phyloP scores from a whole-genome alignment of 2,329 filamentous ascomycete species.

The Pezicula rhizophila region DNA sequence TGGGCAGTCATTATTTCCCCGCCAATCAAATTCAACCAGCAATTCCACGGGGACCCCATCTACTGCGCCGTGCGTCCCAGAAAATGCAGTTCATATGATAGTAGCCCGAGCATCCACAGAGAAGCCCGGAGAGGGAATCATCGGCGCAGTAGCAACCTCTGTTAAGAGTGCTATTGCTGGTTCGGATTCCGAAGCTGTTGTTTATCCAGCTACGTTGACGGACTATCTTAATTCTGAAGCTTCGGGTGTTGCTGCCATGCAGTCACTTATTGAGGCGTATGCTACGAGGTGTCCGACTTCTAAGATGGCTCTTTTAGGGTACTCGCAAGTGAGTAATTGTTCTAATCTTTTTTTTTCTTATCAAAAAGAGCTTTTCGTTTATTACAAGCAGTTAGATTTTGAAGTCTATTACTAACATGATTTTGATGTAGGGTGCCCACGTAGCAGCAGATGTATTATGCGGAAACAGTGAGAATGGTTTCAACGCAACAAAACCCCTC shows the following conservation, averaged over 20 bases:
- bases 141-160: constrained; percentile 25
- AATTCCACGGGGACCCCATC: no score
- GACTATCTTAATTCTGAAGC: constrained; percentile 24
- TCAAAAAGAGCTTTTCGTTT: no score
- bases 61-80: not conserved
- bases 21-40: no score
- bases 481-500: constrained; percentile 12
- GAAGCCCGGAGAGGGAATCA: constrained; percentile 27
- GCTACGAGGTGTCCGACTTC: constrained; percentile 21
- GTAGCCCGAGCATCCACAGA: constrained; percentile 30
- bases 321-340: constrained; percentile 23
- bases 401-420: constrained; percentile 2
- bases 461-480: constrained; percentile 18
- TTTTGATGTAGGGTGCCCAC: constrained; percentile 22
- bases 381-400: constrained; percentile 3
- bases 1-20: no score
- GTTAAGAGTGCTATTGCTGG: constrained; percentile 26
- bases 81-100: constrained; percentile 26
- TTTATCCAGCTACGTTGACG: constrained; percentile 25
- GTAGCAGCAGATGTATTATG: constrained; percentile 25
- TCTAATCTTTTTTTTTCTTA: no score
- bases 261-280: constrained; percentile 24
- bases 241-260: constrained; percentile 27
- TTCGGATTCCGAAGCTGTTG: constrained; percentile 28
- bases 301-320: constrained; percentile 31